These are phyloP conservation scores for Coprinopsis sp. DNA, from an alignment of 768 basidiomycete genomes.

Conservation along the genomic window DNA sequence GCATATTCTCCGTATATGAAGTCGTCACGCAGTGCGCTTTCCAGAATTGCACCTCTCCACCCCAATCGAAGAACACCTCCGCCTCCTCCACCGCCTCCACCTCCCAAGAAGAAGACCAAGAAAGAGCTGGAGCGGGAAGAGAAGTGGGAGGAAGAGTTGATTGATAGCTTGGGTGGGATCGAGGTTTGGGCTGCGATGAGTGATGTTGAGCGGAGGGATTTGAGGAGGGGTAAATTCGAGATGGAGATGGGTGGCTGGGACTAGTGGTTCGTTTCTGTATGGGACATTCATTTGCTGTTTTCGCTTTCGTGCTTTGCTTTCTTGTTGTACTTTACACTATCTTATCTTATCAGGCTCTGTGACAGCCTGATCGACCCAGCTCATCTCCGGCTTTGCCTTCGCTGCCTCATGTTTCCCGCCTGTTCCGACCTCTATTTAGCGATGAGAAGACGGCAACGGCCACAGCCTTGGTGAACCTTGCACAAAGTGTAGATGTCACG, in stretches of 20 bases:
- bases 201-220: conserved; percentile 45
- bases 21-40: conserved; percentile 55
- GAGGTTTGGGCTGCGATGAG: conserved; percentile 46
- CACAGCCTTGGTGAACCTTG: no score
- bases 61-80: conserved; percentile 70
- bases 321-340: conserved; percentile 1
- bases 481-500: no score
- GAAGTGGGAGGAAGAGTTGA: conserved; percentile 74
- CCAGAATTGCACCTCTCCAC: conserved; percentile 72
- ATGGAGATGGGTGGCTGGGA: conserved; percentile 60
- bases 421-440: no score
- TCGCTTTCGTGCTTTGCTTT: conserved; percentile 1
- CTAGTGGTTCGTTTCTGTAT: conserved; percentile 24
- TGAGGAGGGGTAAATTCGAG: conserved; percentile 59
- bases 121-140: conserved; percentile 75
- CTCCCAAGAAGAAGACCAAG: conserved; percentile 74
- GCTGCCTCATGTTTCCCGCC: conserved; percentile 5
- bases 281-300: neutral
- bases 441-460: no score
- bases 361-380: neutral
- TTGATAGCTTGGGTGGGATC: conserved; percentile 69
- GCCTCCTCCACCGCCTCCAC: conserved; percentile 64
- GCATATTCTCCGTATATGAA: conserved; percentile 66
- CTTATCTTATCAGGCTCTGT: neutral
- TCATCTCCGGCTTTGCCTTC: neutral